A percentile compares a stretch with the other conserved stretches of the same genome.
Evolutionary conservation across 441 rosid genomes (phyloP).

Genomic region (Gossypium aridum): DNA sequence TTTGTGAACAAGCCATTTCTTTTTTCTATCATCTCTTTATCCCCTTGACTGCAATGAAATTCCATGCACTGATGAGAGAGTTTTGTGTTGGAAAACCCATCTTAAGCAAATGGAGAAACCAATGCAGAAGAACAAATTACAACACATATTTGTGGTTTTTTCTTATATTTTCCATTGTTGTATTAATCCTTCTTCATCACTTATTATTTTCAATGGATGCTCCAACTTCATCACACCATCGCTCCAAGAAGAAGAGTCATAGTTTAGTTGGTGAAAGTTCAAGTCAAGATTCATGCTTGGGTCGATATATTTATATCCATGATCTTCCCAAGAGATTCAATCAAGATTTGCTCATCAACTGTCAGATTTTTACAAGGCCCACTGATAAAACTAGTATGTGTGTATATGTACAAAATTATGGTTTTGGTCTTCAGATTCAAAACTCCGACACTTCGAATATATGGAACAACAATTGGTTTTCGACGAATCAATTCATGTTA

Average conservation of each 20-base stretch:
- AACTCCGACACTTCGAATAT: constrained; percentile 10
- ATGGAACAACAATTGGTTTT: constrained; percentile 7
- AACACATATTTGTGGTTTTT: not conserved
- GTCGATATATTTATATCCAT: constrained; percentile 44
- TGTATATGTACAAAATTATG: constrained; percentile 19
- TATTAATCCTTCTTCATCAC: not conserved
- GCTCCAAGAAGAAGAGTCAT: not conserved
- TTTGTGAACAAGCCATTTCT: no score
- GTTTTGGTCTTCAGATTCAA: constrained; percentile 27
- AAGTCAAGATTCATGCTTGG: constrained; percentile 30
- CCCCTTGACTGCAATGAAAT: not conserved
- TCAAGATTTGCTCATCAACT: constrained; percentile 31
- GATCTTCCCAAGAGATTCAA: constrained; percentile 44
- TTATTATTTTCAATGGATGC: not conserved
- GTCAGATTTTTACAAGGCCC: constrained; percentile 23
- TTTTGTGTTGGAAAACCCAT: not conserved
- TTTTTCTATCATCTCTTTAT: not conserved
- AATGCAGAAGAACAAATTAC: not conserved
- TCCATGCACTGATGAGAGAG: not conserved
- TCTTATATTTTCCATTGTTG: not conserved
- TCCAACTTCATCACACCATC: not conserved
- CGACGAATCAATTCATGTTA: not conserved
- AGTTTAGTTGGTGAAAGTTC: not conserved
- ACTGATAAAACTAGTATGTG: constrained; percentile 28
- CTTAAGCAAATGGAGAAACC: constrained; percentile 13